These are phyloP conservation scores for Globisporangium heterothallicum DNA, from an alignment of 352 stramenopile species.

Conservation along the genomic window DNA sequence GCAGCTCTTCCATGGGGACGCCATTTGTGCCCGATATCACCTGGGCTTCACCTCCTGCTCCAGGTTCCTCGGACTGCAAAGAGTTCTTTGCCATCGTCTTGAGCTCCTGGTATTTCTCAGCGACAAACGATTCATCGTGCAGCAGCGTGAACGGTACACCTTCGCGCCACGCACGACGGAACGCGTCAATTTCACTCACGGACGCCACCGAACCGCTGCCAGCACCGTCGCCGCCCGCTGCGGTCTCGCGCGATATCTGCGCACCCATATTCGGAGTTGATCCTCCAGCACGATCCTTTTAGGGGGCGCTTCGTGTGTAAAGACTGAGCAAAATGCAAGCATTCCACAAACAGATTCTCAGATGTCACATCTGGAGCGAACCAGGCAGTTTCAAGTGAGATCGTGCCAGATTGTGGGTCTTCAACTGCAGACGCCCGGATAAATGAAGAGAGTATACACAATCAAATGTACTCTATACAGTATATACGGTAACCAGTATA, in stretches of 20 bases:
- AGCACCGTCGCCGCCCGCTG: background rate
- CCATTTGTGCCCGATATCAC: constrained; percentile 43
- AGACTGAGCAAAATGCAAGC: too few species aligned
- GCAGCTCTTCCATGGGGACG: constrained; percentile 47
- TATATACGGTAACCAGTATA: too few species aligned
- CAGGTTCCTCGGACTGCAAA: constrained; percentile 18
- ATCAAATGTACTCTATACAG: too few species aligned
- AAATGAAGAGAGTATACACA: too few species aligned
- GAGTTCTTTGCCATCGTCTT: background rate
- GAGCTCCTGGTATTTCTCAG: constrained; percentile 60
- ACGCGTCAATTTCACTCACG: constrained; percentile 8
- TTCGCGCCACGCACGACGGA: constrained; percentile 35
- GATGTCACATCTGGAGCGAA: too few species aligned
- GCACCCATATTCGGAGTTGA: too few species aligned
- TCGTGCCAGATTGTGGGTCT: too few species aligned
- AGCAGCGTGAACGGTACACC: constrained; percentile 65
- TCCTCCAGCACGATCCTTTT: too few species aligned
- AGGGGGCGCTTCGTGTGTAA: too few species aligned
- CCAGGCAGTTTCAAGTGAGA: too few species aligned
- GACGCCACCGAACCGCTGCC: background rate
- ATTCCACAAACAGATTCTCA: too few species aligned
- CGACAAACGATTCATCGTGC: constrained; percentile 61
- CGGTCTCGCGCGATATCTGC: constrained; percentile 4
- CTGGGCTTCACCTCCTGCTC: constrained; percentile 13
- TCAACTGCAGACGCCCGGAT: too few species aligned